Percentiles rank a stretch among this genome's conserved stretches.
Evolutionary conservation across 768 basidiomycete species (phyloP).

Genomic region (Cystofilobasidium macerans): DNA sequence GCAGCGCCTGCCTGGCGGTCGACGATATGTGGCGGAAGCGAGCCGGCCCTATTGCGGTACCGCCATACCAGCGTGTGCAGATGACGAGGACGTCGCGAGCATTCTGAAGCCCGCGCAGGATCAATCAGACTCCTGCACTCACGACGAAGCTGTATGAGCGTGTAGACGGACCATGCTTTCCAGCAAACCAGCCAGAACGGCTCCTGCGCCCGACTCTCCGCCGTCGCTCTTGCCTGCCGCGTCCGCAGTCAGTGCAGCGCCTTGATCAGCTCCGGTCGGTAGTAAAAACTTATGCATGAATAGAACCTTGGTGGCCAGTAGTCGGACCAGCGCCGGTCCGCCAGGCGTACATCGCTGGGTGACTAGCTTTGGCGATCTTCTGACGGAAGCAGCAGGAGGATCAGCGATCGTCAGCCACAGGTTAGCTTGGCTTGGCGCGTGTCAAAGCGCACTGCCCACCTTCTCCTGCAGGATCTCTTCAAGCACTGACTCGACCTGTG

Average conservation of each 20-base stretch:
- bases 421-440: background rate
- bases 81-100: conserved; percentile 9
- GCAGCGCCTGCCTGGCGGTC: background rate
- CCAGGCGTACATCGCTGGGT: conserved; percentile 22
- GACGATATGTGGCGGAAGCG: conserved; percentile 6
- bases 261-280: background rate
- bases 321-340: background rate
- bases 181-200: background rate
- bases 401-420: background rate
- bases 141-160: background rate
- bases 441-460: background rate
- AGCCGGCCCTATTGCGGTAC: background rate
- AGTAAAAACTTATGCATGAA: background rate
- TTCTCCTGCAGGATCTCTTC: conserved; percentile 8
- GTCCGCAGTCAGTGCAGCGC: background rate
- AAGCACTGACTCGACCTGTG: conserved; percentile 1
- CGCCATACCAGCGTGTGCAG: conserved; percentile 16
- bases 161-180: background rate
- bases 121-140: background rate
- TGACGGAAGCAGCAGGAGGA: background rate
- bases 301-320: conserved; percentile 5
- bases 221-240: conserved; percentile 9
- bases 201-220: conserved; percentile 7
- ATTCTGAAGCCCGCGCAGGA: background rate
- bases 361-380: conserved; percentile 8